A percentile compares a stretch with the other conserved stretches of the same genome.
These are phyloP conservation scores for Cunninghamia lanceolata DNA, from an alignment of 75 land plant species.

Conservation along the genomic window DNA sequence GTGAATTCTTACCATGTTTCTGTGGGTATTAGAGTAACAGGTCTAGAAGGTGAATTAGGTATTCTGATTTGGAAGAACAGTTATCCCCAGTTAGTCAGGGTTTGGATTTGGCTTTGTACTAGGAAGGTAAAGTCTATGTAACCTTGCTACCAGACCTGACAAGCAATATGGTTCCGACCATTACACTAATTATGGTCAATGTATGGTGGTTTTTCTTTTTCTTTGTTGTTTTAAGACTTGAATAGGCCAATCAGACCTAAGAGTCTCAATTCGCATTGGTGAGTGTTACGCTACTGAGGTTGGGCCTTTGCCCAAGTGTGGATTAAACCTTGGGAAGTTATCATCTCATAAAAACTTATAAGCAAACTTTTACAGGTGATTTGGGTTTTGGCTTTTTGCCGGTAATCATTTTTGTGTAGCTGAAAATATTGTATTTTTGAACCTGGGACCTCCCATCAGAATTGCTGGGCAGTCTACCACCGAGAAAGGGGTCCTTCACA, in stretches of 20 bases:
- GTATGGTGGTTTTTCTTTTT: too few species aligned
- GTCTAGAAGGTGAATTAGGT: too few species aligned
- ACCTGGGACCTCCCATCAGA: neutral
- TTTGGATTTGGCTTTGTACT: neutral
- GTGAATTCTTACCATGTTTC: neutral
- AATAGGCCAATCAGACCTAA: neutral
- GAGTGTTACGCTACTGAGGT: neutral
- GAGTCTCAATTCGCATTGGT: neutral
- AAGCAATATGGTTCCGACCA: neutral
- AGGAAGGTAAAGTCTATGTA: neutral
- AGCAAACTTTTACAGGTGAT: neutral
- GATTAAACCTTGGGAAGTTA: neutral
- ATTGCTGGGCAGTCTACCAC: neutral
- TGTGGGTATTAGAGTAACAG: neutral
- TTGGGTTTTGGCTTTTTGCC: neutral
- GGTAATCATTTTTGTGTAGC: neutral
- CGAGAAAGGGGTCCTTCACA: neutral
- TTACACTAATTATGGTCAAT: too few species aligned
- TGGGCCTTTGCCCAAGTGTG: neutral
- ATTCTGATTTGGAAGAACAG: too few species aligned
- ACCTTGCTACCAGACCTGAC: neutral
- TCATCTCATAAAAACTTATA: neutral
- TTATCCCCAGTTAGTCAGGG: neutral
- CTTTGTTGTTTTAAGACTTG: too few species aligned
- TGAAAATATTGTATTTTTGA: neutral